Base-by-base conservation (phyloP, 768 basidiomycete genomes). In the Rhodocollybia butyracea region DNA sequence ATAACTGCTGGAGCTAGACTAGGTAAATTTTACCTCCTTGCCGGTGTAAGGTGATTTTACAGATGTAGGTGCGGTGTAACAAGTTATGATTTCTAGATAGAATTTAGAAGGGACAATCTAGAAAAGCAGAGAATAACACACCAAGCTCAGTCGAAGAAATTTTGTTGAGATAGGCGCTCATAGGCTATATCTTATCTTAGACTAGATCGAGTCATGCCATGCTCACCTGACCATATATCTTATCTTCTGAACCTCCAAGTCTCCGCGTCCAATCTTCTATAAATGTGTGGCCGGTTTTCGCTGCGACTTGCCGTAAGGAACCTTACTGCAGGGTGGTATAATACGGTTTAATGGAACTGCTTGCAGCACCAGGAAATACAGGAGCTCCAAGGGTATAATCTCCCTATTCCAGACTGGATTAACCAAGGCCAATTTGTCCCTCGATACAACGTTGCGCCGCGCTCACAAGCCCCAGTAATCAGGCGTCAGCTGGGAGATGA, bases 391-490 rank as follows among this genome's bases (percentile, higher is more conserved):
- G 77, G 73, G 6, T 70, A 77, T 52, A 63, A 81, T 34, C 65
- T 83, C 13, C 69, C 74, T 21, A 66, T 83, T 5, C 73, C 73
- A 4, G 82, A 84, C 46, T 89, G 88, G 87, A 67, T 85, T 17
- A 73, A 82, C 54, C 74, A 83, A 57, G 77, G 82, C 15, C 68
- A 73, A 24, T 90, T 86, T 54, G 63, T 82, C 29, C 81, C 82
- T 2, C 71, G 91, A 53, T 89, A 91, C 66, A 95, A 95, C 66
- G 82, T 94, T 57, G 91, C 93, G 1, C 94, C 94, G 0, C 86
- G 86, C 42, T 81, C 88, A 0, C 76, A 86, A 47, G 88, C 85
- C 0, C 90, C 92, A 21, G 88, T 95, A 32, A 74, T 95, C 30
- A 80, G 84, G 15, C 73, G 76, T n/a, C n/a, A n/a, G n/a, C n/a